Evolutionary conservation across 2,329 filamentous ascomycete genomes (phyloP).

Genomic region (Curvularia sp.): DNA sequence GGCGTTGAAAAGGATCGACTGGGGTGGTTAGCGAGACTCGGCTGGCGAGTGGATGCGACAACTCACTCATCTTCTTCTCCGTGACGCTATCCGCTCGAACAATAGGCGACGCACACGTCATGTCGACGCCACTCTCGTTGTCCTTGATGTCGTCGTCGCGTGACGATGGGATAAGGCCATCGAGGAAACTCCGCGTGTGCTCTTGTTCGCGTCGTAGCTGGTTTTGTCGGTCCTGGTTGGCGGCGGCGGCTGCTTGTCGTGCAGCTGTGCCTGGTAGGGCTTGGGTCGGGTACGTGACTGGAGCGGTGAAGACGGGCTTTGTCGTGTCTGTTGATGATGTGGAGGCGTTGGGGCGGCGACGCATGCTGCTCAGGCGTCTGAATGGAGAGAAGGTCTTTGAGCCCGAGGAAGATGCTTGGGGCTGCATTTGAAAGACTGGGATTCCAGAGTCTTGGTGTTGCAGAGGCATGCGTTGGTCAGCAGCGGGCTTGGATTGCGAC

Average conservation of each 20-base stretch:
- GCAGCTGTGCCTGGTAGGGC: slow-evolving; percentile 40
- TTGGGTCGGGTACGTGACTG: slow-evolving; percentile 26
- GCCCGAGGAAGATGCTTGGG: slow-evolving; percentile 14
- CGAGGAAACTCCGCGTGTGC: slow-evolving; percentile 43
- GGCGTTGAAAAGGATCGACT: slow-evolving; percentile 60
- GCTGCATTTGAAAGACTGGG: slow-evolving; percentile 24
- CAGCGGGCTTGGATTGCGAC: slow-evolving; percentile 26
- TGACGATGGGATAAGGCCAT: slow-evolving; percentile 27
- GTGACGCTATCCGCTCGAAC: slow-evolving; percentile 40
- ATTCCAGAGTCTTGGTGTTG: slow-evolving; percentile 47
- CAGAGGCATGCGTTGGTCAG: slow-evolving; percentile 34
- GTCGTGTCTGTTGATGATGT: slow-evolving; percentile 34
- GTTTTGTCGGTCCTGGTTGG: slow-evolving; percentile 43
- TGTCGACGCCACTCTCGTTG: slow-evolving; percentile 49
- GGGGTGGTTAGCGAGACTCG: slow-evolving; percentile 15
- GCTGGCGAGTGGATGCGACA: not conserved
- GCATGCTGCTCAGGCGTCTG: slow-evolving; percentile 42
- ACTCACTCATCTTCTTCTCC: slow-evolving; percentile 48
- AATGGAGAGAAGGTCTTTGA: slow-evolving; percentile 36
- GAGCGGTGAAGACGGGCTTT: slow-evolving; percentile 25
- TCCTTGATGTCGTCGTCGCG: slow-evolving; percentile 44
- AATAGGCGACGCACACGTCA: slow-evolving; percentile 46
- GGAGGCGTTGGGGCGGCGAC: slow-evolving; percentile 41
- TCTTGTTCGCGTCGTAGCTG: slow-evolving; percentile 43
- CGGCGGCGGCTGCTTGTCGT: slow-evolving; percentile 46